These are phyloP conservation scores for Albifimbria verrucaria DNA, from an alignment of 2,329 filamentous ascomycete species.

Conservation along the genomic window DNA sequence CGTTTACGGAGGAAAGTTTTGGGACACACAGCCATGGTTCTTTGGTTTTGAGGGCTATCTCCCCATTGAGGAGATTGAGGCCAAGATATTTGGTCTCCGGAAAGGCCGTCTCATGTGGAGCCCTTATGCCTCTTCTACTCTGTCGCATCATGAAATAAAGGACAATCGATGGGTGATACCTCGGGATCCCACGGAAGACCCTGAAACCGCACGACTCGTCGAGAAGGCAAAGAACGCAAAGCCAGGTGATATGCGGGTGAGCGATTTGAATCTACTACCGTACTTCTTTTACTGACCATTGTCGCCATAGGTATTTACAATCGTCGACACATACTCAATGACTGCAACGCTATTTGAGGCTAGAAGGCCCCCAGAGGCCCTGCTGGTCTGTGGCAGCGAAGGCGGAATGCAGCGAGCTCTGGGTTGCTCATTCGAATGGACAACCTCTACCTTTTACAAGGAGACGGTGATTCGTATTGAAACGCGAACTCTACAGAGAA, in stretches of 20 bases:
- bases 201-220: slow-evolving; percentile 19
- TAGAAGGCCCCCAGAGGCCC: slow-evolving; percentile 17
- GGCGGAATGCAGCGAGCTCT: slow-evolving; percentile 23
- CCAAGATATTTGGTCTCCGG: slow-evolving; percentile 24
- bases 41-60: slow-evolving; percentile 31
- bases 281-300: slow-evolving; percentile 4
- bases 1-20: slow-evolving; percentile 27
- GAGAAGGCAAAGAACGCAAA: slow-evolving; percentile 20
- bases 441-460: slow-evolving; percentile 21
- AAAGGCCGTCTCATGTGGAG: slow-evolving; percentile 26
- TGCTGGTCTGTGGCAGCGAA: slow-evolving; percentile 23
- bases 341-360: slow-evolving; percentile 30
- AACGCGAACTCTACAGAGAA: slow-evolving; percentile 18
- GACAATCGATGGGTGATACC: slow-evolving; percentile 21
- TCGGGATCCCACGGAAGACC: slow-evolving; percentile 20
- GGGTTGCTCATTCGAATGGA: slow-evolving; percentile 23
- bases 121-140: slow-evolving; percentile 20
- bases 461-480: slow-evolving; percentile 21
- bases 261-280: background rate
- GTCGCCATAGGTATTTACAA: slow-evolving; percentile 27
- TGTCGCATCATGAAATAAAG: slow-evolving; percentile 22
- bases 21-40: slow-evolving; percentile 23
- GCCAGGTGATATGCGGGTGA: slow-evolving; percentile 24
- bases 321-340: slow-evolving; percentile 34
- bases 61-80: slow-evolving; percentile 23